Conservation (phyloP, 75 land plant genomes). For the Picea glauca region DNA sequence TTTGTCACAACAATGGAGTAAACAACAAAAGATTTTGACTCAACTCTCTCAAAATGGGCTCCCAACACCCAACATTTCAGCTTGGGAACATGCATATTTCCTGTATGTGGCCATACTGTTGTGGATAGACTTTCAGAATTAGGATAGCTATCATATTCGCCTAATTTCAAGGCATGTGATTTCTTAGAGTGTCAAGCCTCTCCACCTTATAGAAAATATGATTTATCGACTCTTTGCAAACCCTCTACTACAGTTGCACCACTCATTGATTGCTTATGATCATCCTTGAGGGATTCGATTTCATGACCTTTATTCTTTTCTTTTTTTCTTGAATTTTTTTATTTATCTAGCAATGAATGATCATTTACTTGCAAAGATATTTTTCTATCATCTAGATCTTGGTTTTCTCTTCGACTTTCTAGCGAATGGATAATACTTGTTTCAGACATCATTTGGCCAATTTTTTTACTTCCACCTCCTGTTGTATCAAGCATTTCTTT, state of each 20-base stretch:
- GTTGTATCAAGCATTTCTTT: slow-evolving; percentile 2
- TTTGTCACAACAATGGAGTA: slow-evolving; percentile 91
- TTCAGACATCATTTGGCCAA: slow-evolving; percentile 3
- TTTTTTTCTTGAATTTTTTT: background rate
- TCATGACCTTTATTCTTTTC: background rate
- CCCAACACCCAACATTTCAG: slow-evolving; percentile 84
- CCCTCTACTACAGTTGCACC: slow-evolving; percentile 36
- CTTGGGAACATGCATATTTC: slow-evolving; percentile 35
- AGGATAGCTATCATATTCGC: background rate
- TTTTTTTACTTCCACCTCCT: slow-evolving; percentile 15
- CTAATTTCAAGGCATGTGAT: slow-evolving; percentile 10
- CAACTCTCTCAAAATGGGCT: slow-evolving; percentile 90
- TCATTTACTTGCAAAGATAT: background rate
- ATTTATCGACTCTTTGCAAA: slow-evolving; percentile 20
- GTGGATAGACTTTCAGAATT: background rate
- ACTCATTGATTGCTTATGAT: slow-evolving; percentile 59
- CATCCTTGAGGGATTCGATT: slow-evolving; percentile 17
- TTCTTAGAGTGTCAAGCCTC: slow-evolving; percentile 1
- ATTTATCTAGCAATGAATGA: background rate
- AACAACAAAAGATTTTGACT: slow-evolving; percentile 92
- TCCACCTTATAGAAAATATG: background rate
- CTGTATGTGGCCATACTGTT: slow-evolving; percentile 6
- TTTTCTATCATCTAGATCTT: slow-evolving; percentile 6
- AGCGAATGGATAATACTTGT: background rate
- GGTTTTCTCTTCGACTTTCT: background rate